phyloP scores from a whole-genome alignment of 192 early-diverging fungal species.

The Coemansia sp. region DNA sequence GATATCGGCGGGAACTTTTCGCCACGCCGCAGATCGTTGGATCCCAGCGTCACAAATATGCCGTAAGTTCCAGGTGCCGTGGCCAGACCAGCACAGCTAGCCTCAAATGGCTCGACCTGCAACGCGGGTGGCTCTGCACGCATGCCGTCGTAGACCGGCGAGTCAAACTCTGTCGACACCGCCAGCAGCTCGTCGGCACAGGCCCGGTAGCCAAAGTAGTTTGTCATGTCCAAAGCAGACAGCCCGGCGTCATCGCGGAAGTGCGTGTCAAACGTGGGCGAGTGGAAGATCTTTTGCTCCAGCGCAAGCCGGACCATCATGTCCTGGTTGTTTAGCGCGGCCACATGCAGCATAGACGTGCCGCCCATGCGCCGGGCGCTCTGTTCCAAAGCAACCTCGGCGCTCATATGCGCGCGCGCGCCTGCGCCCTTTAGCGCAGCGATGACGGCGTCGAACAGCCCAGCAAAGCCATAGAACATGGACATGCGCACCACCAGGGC shows the following conservation, averaged over 20 bases:
- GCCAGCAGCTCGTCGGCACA: constrained; percentile 38
- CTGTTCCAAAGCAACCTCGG: constrained; percentile 24
- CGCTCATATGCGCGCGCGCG: constrained; percentile 8
- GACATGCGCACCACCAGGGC: constrained; percentile 31
- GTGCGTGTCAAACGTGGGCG: constrained; percentile 20
- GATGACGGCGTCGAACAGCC: constrained; percentile 28
- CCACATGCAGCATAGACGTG: constrained; percentile 39
- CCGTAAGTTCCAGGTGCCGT: constrained; percentile 26
- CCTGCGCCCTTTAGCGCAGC: constrained; percentile 9
- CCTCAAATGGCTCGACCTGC: constrained; percentile 13
- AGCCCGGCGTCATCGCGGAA: constrained; percentile 24
- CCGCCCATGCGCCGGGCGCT: constrained; percentile 19
- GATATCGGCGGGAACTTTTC: constrained; percentile 20
- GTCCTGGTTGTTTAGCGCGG: constrained; percentile 30
- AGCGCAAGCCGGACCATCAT: constrained; percentile 24
- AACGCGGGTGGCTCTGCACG: constrained; percentile 14
- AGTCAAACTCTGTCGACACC: constrained; percentile 9
- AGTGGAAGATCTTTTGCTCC: constrained; percentile 18
- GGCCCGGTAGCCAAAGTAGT: constrained; percentile 46
- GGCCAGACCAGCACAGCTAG: not conserved
- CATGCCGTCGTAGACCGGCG: constrained; percentile 11
- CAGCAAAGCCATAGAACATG: constrained; percentile 34
- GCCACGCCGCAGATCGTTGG: constrained; percentile 39
- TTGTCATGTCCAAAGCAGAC: constrained; percentile 41
- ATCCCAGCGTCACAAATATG: constrained; percentile 36